Percentiles rank a stretch among this genome's conserved stretches.
Conservation (phyloP, 352 stramenopile species). For the Globisporangium apiculatum region DNA sequence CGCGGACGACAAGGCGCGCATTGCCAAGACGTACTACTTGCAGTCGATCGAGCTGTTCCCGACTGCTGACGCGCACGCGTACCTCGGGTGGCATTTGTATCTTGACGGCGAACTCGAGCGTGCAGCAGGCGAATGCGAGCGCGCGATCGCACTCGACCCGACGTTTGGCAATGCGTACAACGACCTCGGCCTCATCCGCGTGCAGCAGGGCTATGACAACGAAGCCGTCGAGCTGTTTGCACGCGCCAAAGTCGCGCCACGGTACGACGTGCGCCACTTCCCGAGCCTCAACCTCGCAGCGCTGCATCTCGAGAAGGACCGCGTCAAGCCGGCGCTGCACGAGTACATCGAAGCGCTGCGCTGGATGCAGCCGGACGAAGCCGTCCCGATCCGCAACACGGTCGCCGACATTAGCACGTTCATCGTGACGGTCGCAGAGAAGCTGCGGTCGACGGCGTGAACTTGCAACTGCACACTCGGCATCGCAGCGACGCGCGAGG, state of each 20-base stretch:
- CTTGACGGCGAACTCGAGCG: slow-evolving; percentile 48
- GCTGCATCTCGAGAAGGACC: slow-evolving; percentile 55
- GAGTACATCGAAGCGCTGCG: slow-evolving; percentile 73
- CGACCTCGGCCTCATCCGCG: slow-evolving; percentile 55
- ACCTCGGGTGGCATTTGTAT: slow-evolving; percentile 62
- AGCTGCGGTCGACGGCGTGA: slow-evolving; percentile 18
- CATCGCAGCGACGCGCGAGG: too few relatives aligned
- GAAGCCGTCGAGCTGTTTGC: slow-evolving; percentile 52
- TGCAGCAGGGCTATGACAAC: slow-evolving; percentile 47
- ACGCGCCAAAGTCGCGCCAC: slow-evolving; percentile 49
- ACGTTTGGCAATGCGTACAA: slow-evolving; percentile 70
- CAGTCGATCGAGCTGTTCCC: slow-evolving; percentile 61
- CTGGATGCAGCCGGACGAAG: slow-evolving; percentile 54
- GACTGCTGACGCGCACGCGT: slow-evolving; percentile 62
- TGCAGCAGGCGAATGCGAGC: slow-evolving; percentile 45
- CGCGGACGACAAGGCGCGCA: slow-evolving; percentile 36
- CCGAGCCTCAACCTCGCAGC: slow-evolving; percentile 58
- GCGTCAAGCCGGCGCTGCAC: slow-evolving; percentile 53
- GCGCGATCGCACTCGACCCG: slow-evolving; percentile 60
- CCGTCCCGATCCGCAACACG: slow-evolving; percentile 53
- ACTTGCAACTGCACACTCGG: too few relatives aligned
- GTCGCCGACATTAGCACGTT: slow-evolving; percentile 60
- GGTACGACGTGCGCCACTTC: slow-evolving; percentile 67
- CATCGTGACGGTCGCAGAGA: slow-evolving; percentile 43
- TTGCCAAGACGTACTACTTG: slow-evolving; percentile 60